Percentiles rank a stretch among this genome's conserved stretches.
These are phyloP conservation scores for Pythium diclinum DNA, from an alignment of 352 stramenopile genomes.

Conservation along the genomic window DNA sequence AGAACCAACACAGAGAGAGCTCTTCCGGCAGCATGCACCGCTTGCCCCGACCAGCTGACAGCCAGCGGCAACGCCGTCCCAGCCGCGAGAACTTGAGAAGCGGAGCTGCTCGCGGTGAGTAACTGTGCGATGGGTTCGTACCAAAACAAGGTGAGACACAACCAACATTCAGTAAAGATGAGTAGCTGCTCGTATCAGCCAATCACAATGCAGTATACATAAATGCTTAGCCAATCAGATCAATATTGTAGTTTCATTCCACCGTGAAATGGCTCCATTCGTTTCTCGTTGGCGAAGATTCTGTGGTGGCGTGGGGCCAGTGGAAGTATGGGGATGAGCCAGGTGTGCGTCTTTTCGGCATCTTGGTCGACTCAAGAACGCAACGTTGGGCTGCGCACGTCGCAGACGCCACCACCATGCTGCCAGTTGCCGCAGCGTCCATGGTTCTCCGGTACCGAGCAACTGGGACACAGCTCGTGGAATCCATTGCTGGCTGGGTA, in stretches of 20 bases:
- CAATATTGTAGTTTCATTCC: background rate
- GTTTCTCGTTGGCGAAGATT: background rate
- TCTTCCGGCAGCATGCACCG: background rate
- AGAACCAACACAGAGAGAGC: conserved; percentile 14
- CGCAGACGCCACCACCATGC: background rate
- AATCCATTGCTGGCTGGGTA: no score
- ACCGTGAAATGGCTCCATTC: background rate
- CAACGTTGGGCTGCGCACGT: background rate
- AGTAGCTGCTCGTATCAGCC: background rate
- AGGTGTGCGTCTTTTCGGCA: background rate
- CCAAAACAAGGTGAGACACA: conserved; percentile 18
- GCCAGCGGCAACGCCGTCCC: conserved; percentile 8
- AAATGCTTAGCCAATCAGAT: background rate
- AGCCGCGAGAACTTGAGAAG: conserved; percentile 15
- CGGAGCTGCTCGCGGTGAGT: conserved; percentile 16
- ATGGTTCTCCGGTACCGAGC: background rate
- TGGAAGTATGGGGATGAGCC: background rate
- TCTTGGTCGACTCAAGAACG: background rate
- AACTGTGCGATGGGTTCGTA: conserved; percentile 9
- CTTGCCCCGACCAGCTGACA: background rate
- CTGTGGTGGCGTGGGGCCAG: background rate
- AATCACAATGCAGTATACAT: background rate
- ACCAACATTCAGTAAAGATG: background rate
- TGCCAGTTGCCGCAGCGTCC: background rate
- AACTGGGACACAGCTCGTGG: no score